These are phyloP conservation scores for Suillus subalutaceus DNA, from an alignment of 768 basidiomycete species.

Conservation along the genomic window DNA sequence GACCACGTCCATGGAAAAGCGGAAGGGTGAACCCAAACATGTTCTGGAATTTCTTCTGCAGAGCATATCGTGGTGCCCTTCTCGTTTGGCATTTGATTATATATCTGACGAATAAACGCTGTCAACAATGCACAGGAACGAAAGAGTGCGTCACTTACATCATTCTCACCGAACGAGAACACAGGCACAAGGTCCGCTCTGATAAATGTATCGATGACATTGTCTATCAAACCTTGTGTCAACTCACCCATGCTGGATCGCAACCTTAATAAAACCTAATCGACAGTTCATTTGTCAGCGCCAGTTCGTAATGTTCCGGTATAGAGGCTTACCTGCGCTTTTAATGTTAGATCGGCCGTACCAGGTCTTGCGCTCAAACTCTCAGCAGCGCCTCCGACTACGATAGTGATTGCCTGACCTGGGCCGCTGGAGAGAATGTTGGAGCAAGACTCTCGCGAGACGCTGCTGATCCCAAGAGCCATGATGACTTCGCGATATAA, in stretches of 20 bases:
- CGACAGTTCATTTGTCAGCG: conserved; percentile 35
- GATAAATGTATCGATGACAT: conserved; percentile 12
- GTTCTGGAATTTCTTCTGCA: conserved; percentile 91
- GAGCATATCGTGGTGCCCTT: conserved; percentile 83
- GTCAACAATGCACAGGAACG: neutral
- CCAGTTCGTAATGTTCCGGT: neutral
- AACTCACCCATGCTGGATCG: conserved; percentile 82
- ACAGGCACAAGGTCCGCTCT: conserved; percentile 97
- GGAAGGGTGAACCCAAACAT: conserved; percentile 96
- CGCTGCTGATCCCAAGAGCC: conserved; percentile 87
- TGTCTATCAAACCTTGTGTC: neutral
- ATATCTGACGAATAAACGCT: conserved; percentile 62
- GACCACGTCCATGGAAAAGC: conserved; percentile 93
- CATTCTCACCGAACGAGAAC: conserved; percentile 98
- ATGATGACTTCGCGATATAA: conserved; percentile 93
- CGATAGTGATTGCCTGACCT: conserved; percentile 83
- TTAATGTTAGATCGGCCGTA: conserved; percentile 88
- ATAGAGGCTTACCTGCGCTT: conserved; percentile 57
- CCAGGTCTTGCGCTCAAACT: conserved; percentile 93
- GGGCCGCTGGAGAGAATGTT: conserved; percentile 74
- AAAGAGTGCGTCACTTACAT: conserved; percentile 54
- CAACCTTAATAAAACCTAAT: conserved; percentile 93
- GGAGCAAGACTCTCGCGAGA: conserved; percentile 87
- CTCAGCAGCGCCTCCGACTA: conserved; percentile 96
- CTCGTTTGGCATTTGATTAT: conserved; percentile 94